Conservation (phyloP, 2,329 filamentous ascomycete species). For the Didymella arachidicola region DNA sequence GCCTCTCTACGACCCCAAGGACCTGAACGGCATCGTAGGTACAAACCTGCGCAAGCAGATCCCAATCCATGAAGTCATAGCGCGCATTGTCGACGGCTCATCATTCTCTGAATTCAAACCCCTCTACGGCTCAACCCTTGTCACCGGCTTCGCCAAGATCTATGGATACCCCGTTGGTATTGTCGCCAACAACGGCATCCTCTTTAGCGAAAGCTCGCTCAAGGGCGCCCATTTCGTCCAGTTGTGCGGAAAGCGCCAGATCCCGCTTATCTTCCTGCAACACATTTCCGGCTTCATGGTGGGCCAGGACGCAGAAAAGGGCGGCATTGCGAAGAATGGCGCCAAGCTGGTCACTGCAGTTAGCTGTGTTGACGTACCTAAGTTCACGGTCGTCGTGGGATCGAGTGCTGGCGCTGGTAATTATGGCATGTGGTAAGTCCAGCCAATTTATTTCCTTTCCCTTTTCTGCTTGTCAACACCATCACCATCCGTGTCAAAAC, state of each 20-base stretch:
- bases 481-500: neutral
- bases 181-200: constrained; percentile 93
- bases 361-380: constrained; percentile 91
- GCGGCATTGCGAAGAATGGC: constrained; percentile 96
- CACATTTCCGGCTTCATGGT: constrained; percentile 99
- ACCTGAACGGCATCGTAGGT: constrained; percentile 87
- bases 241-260: constrained; percentile 86
- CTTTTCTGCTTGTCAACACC: neutral
- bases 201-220: constrained; percentile 86
- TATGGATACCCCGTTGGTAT: constrained; percentile 92
- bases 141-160: constrained; percentile 88
- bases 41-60: constrained; percentile 88
- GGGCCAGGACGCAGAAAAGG: constrained; percentile 86
- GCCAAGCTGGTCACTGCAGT: constrained; percentile 97
- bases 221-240: constrained; percentile 98
- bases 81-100: constrained; percentile 88
- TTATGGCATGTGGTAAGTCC: constrained; percentile 87
- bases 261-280: constrained; percentile 91
- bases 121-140: constrained; percentile 85
- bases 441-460: no score
- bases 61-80: constrained; percentile 88
- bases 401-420: constrained; percentile 93
- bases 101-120: constrained; percentile 95
- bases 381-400: constrained; percentile 96
- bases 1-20: constrained; percentile 79